Conservation (phyloP, 139 green algal species). For the Edaphochlamys debaryana region DNA sequence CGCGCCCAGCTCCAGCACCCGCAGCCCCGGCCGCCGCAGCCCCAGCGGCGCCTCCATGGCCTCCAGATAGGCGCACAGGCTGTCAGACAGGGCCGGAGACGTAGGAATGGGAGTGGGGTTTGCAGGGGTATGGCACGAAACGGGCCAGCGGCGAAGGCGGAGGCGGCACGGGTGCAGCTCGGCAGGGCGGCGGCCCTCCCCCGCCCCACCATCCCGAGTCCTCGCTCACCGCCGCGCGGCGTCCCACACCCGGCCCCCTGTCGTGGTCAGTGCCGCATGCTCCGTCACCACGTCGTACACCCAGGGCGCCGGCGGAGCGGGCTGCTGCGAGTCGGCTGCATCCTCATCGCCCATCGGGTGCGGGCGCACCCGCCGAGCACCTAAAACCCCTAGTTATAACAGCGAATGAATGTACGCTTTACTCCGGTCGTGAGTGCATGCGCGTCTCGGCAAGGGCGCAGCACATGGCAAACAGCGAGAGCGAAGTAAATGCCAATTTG, state of each 20-base stretch:
- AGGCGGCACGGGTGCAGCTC: not conserved
- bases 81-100: not conserved
- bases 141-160: too few species aligned
- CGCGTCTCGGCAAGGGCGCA: too few species aligned
- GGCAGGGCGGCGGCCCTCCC: too few species aligned
- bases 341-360: too few species aligned
- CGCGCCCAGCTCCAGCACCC: slow-evolving; percentile 68
- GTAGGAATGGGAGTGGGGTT: not conserved
- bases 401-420: too few species aligned
- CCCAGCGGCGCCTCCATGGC: not conserved
- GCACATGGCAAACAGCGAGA: too few species aligned
- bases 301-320: too few species aligned
- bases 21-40: not conserved
- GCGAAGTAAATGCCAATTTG: too few species aligned
- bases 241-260: slow-evolving; percentile 36
- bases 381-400: too few species aligned
- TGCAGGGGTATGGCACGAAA: not conserved
- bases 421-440: too few species aligned
- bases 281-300: slow-evolving; percentile 17
- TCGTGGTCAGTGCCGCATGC: slow-evolving; percentile 36
- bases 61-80: slow-evolving; percentile 37
- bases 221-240: slow-evolving; percentile 10
- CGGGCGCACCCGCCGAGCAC: too few species aligned
- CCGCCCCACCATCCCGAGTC: not conserved
- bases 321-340: too few species aligned